A percentile compares a stretch with the other conserved stretches of the same genome.
Evolutionary conservation across 495 filamentous ascomycete species (phyloP).

Genomic region (Penicillium salamii): DNA sequence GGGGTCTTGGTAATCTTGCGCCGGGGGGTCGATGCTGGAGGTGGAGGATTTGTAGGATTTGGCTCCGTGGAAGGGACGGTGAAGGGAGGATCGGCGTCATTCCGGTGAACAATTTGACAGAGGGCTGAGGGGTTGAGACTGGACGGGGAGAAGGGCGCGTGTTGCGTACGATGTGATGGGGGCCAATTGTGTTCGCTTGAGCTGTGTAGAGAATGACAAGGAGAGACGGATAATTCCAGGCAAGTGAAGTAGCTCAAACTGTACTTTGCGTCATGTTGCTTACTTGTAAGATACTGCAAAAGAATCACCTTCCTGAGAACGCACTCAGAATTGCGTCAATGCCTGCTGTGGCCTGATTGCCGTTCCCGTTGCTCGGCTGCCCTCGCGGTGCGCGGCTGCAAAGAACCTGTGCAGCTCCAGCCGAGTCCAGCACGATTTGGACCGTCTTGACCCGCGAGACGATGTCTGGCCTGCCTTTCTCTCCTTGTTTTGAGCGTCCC

Average conservation of each 20-base stretch:
- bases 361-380: not conserved
- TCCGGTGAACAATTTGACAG: constrained; percentile 35
- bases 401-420: too few relatives aligned
- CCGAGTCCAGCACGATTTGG: too few relatives aligned
- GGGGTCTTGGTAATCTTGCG: constrained; percentile 85
- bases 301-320: not conserved
- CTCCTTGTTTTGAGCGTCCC: too few relatives aligned
- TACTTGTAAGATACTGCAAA: too few relatives aligned
- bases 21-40: constrained; percentile 65
- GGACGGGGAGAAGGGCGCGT: constrained; percentile 18
- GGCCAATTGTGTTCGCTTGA: constrained; percentile 10
- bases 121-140: constrained; percentile 13
- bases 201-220: constrained; percentile 37
- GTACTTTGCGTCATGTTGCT: too few relatives aligned
- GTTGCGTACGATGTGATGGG: constrained; percentile 14
- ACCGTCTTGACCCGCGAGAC: too few relatives aligned
- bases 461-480: too few relatives aligned
- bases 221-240: constrained; percentile 51
- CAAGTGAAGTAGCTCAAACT: too few relatives aligned
- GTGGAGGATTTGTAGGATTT: constrained; percentile 49
- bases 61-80: constrained; percentile 21
- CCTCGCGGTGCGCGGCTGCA: too few relatives aligned
- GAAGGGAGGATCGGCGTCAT: constrained; percentile 30
- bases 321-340: not conserved
- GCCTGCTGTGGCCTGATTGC: not conserved